Evolutionary conservation across 2,329 filamentous ascomycete species (phyloP), one percentile per base, ranked within the genome.

Genomic region (Drechslera avenae): DNA sequence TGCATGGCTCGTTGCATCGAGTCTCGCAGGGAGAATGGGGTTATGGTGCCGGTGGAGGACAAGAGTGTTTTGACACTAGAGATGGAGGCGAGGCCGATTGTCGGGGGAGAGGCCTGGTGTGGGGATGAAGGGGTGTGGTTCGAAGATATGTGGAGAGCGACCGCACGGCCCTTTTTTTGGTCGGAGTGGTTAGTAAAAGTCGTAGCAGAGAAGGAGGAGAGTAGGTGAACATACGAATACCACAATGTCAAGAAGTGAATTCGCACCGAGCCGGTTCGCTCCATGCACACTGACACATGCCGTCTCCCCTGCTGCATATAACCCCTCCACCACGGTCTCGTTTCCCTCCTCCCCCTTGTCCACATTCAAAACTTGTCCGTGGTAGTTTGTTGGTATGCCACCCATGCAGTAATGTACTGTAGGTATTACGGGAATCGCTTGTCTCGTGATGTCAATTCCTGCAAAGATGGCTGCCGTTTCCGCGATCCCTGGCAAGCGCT

Each of bases 371-470:
- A 80, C 78, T 51, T 80, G 74, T 14, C 78, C 78, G 34, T 76
- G 76, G 54, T 74, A 80, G 41, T 80, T 79, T 2, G 78, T 81
- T 6, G 78, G 77, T 10, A 80, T 77, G 18, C 78, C 78, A 16
- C 78, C 78, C 78, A 80, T 81, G 54, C 76, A 79, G 55, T 80
- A 81, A 57, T 81, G 79, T 3, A 81, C 79, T 1, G 79, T 81
- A 0, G 79, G 79, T 4, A 79, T 50, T 2, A 81, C 79, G 1
- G 79, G 79, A 50, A 81, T 81, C 1, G 78, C 76, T 52, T 81
- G 68, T 57, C 71, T 74, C 12, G 76, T 79, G 17, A 81, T 76
- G 54, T 81, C 78, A 13, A 81, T 76, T 4, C 78, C 78, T 1
- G 78, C 75, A 58, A 80, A 81, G 26, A 81, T 79, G 4, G 66